phyloP scores from a whole-genome alignment of 768 basidiomycete genomes.

The Mycena metata region DNA sequence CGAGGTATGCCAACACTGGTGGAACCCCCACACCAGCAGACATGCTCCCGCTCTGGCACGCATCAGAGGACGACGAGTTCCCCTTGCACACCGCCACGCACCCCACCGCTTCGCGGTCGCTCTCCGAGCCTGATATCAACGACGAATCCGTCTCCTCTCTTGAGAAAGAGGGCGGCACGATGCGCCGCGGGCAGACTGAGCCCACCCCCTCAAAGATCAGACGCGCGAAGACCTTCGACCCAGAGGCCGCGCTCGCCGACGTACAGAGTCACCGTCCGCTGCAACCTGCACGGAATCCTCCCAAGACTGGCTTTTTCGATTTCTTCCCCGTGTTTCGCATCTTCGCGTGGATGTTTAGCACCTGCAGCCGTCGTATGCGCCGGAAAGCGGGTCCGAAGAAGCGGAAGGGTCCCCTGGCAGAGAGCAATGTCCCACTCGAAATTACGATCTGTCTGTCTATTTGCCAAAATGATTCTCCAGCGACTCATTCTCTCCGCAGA shows the following conservation, averaged over 20 bases:
- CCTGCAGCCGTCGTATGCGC: slow-evolving; percentile 40
- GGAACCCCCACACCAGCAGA: slow-evolving; percentile 50
- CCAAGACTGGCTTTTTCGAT: slow-evolving; percentile 62
- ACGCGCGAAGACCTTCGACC: slow-evolving; percentile 55
- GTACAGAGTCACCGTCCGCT: slow-evolving; percentile 57
- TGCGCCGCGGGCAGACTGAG: not conserved
- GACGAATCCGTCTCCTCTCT: slow-evolving; percentile 46
- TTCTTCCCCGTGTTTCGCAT: slow-evolving; percentile 68
- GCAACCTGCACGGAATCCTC: slow-evolving; percentile 72
- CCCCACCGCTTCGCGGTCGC: slow-evolving; percentile 26
- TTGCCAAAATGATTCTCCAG: no score
- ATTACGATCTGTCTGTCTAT: slow-evolving; percentile 55
- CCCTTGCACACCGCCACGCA: slow-evolving; percentile 27
- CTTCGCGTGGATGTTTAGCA: slow-evolving; percentile 59
- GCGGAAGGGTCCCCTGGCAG: slow-evolving; percentile 54
- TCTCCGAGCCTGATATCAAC: slow-evolving; percentile 21
- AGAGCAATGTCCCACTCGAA: slow-evolving; percentile 75
- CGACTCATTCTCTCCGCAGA: slow-evolving; percentile 26
- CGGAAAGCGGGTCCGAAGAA: slow-evolving; percentile 46
- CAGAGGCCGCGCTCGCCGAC: slow-evolving; percentile 58
- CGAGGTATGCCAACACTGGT: slow-evolving; percentile 61
- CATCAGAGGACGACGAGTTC: slow-evolving; percentile 52
- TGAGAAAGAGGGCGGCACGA: not conserved
- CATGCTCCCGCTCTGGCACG: slow-evolving; percentile 70
- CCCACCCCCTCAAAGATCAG: slow-evolving; percentile 35